Evolutionary conservation across 129 eudicot genomes (phyloP), one percentile per base, ranked within the genome.

Genomic region (sunflower (Helianthus annuus)): DNA sequence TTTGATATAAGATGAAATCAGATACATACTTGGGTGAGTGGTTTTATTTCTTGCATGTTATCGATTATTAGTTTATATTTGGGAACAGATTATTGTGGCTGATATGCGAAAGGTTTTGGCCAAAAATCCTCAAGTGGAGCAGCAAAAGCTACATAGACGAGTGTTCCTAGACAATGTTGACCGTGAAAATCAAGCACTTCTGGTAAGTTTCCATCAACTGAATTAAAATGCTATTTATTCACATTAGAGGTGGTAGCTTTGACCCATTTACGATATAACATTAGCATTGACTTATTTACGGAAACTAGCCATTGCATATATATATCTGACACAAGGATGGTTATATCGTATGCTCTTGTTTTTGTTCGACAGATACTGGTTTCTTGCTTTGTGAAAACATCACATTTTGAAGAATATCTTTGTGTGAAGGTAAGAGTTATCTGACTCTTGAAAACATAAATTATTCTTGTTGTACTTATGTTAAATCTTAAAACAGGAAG

Each of bases 41-140:
- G 69, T 56, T 51, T 15, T 34, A 6, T 39, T 69, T 7, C 63
- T 55, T 68, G 76, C 63, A 62, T 59, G 27, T 52, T 24, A 59
- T 72, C 65, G 44, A 13, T 39, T 64, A 24, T 62, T 46, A 59
- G 62, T 58, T 40, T 40, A 12, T 79, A 27, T 46, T 29, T 77
- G 49, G 70, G 68, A 16, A 61, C 88, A 89, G 96, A 80, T 39
- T 61, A 86, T 89, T 57, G 96, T 86, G 68, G 96, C 96, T 70
- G 92, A 89, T 78, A 89, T 89, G 96, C 96, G 96, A 62, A 89
- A 89, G 79, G 92, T 89, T 86, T 76, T 89, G 83, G 88, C 96
- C 6, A 89, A 89, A 84, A 86, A 89, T 69, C 96, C 96, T 64
- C 96, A 84, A 82, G 86, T 89, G 45, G 96, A 89, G 80, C 96